Evolutionary conservation across 805 yeast genomes (phyloP), one percentile per base, ranked within the genome.

Genomic region (Helenozyma rhizophorensis): DNA sequence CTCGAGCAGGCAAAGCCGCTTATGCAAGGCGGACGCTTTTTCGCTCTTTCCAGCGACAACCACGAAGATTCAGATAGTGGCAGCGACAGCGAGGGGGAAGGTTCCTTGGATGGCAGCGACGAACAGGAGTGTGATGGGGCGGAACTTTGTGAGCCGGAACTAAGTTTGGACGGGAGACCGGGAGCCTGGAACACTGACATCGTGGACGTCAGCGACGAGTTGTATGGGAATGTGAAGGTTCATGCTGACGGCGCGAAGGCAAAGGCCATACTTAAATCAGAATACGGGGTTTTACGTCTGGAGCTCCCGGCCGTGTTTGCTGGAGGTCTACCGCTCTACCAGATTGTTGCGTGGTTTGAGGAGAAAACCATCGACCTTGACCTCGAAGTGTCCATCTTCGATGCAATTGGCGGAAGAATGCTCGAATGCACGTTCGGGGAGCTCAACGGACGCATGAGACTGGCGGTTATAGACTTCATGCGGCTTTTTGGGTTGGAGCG

Each of bases 321-420:
- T 0, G 82, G 83, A 1, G 39, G 72, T 3, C 43, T 71, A 9
- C 77, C 81, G 1, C 30, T 74, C 19, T 47, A 56, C 56, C 78
- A 74, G 42, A 39, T 75, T 11, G 32, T 52, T n/a, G 56, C 58
- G 12, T 44, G 63, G 53, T 40, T 68, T 21, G 53, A 56, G 25
- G 37, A 44, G 9, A 62, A 60, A 3, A 43, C 17, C 3, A 32
- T 56, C 6, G 45, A 41, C 21, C 34, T 45, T n/a, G 47, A 44
- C 6, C 36, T 48, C 10, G 39, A 40, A 17, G 47, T 44, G 8
- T 24, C 28, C 26, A 29, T 42, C n/a, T 41, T 32, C 36, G 28
- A 21, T n/a, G 23, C 36, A 27, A 36, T 36, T 50, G 14, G 54
- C 33, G 38, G 56, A 42, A 32, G 47, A 48, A 14, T 42, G 38